Percentiles rank a stretch among this genome's conserved stretches.
phyloP scores from a whole-genome alignment of 2,329 filamentous ascomycete genomes.

The Trichoderma cornu-damae region DNA sequence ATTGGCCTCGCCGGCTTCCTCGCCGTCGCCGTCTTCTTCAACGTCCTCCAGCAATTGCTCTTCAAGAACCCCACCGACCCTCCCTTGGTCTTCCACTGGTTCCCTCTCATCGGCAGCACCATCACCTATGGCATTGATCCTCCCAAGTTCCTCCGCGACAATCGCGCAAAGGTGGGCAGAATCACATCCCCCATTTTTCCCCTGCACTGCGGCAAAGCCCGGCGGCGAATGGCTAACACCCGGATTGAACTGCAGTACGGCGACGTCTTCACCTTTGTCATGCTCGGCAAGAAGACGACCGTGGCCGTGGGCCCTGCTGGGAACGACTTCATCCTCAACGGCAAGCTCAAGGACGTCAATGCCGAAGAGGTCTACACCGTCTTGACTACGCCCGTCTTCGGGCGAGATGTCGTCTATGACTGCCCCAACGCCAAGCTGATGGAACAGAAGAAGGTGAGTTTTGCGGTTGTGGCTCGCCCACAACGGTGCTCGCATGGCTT shows the following conservation, averaged over 20 bases:
- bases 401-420: slow-evolving; percentile 82
- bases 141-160: slow-evolving; percentile 74
- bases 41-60: slow-evolving; percentile 74
- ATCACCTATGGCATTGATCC: slow-evolving; percentile 94
- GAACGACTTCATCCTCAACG: slow-evolving; percentile 89
- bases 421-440: slow-evolving; percentile 88
- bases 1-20: slow-evolving; percentile 42
- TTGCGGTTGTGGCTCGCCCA: background rate
- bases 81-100: slow-evolving; percentile 74
- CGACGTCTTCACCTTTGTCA: slow-evolving; percentile 82
- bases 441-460: slow-evolving; percentile 87
- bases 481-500: background rate
- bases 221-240: background rate
- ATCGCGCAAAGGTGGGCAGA: slow-evolving; percentile 62
- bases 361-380: slow-evolving; percentile 87
- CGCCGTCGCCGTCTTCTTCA: slow-evolving; percentile 60
- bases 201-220: background rate
- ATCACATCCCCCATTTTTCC: background rate
- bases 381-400: slow-evolving; percentile 68
- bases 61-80: slow-evolving; percentile 78
- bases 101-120: slow-evolving; percentile 83
- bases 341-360: slow-evolving; percentile 82
- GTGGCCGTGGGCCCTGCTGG: slow-evolving; percentile 76
- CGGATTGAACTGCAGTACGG: slow-evolving; percentile 62
- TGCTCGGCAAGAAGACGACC: slow-evolving; percentile 84